These are phyloP conservation scores for Starmerella apicola DNA, from an alignment of 805 yeast genomes.

Conservation along the genomic window DNA sequence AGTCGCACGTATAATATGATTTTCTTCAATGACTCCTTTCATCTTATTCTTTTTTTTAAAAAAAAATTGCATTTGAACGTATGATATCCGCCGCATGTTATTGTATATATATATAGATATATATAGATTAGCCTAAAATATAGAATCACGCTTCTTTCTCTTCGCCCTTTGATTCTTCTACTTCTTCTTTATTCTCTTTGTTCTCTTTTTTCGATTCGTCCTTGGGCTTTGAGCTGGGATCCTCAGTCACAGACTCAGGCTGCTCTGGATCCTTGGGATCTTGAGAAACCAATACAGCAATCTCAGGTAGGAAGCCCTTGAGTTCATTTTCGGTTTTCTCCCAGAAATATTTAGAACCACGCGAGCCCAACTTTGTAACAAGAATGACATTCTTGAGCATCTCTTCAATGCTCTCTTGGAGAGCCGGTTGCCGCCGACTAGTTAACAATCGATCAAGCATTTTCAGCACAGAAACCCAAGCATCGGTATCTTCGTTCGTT, in stretches of 20 bases:
- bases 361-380: constrained; percentile 28
- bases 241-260: not conserved
- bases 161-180: not conserved
- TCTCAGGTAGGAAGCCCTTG: constrained; percentile 30
- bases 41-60: too few relatives aligned
- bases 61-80: too few relatives aligned
- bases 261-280: constrained; percentile 8
- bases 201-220: not conserved
- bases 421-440: constrained; percentile 29
- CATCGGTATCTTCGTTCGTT: constrained; percentile 23
- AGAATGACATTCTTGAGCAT: constrained; percentile 32
- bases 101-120: not conserved
- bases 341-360: constrained; percentile 29
- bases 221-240: too few relatives aligned
- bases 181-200: not conserved
- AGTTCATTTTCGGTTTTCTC: constrained; percentile 27
- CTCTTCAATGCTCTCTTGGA: constrained; percentile 31
- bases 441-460: constrained; percentile 31
- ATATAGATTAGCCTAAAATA: not conserved
- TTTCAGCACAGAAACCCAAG: constrained; percentile 30
- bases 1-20: too few relatives aligned
- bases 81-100: not conserved
- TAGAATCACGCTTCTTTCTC: not conserved
- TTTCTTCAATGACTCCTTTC: too few relatives aligned
- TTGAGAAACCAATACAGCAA: constrained; percentile 19